Evolutionary conservation across 768 basidiomycete species (phyloP).

Genomic region (Polyporus arcularius): DNA sequence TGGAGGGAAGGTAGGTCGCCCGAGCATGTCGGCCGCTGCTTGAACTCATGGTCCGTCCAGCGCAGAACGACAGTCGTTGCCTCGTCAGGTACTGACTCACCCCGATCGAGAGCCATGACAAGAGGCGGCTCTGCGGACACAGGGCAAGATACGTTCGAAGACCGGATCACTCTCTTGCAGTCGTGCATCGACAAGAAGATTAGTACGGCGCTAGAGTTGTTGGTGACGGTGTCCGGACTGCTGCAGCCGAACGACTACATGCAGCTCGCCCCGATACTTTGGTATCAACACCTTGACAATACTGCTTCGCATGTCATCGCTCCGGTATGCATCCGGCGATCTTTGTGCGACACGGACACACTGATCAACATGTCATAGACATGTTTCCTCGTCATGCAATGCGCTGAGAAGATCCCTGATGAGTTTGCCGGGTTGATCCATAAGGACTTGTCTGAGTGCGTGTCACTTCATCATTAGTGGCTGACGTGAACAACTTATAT

Average conservation of each 20-base stretch:
- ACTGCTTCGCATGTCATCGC: slow-evolving; percentile 41
- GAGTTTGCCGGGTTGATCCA: slow-evolving; percentile 54
- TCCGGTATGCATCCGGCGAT: slow-evolving; percentile 43
- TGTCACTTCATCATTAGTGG: background rate
- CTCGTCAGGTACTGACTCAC: slow-evolving; percentile 1
- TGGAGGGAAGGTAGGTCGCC: slow-evolving; percentile 42
- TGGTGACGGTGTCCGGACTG: slow-evolving; percentile 62
- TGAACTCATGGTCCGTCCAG: slow-evolving; percentile 25
- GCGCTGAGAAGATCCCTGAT: slow-evolving; percentile 59
- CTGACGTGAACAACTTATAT: background rate
- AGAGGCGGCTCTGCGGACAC: slow-evolving; percentile 2
- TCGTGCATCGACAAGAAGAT: slow-evolving; percentile 14
- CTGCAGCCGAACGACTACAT: slow-evolving; percentile 50
- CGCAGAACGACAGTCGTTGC: slow-evolving; percentile 43
- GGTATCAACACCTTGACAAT: slow-evolving; percentile 52
- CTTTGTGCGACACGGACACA: background rate
- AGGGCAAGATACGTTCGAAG: slow-evolving; percentile 7
- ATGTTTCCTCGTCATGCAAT: slow-evolving; percentile 72
- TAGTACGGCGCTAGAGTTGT: slow-evolving; percentile 50
- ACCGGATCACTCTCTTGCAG: slow-evolving; percentile 19
- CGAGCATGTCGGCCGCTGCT: background rate
- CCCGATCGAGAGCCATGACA: background rate
- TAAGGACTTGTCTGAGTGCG: slow-evolving; percentile 58
- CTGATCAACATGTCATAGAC: slow-evolving; percentile 29
- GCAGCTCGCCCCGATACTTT: slow-evolving; percentile 56